Conservation (phyloP, 768 basidiomycete species). For the Pisolithus albus region DNA sequence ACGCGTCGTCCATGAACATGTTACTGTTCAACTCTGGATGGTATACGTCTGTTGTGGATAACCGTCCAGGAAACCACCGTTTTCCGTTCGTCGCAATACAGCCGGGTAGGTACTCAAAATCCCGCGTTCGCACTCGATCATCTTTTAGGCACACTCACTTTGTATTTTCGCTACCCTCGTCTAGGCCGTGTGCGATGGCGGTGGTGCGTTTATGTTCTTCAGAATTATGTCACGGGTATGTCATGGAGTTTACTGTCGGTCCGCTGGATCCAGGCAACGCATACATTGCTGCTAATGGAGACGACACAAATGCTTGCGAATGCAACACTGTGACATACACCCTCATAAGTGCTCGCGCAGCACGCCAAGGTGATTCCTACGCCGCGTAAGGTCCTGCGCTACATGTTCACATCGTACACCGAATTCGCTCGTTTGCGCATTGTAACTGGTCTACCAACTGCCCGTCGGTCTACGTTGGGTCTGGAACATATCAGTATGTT, state of each 20-base stretch:
- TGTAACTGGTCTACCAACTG: constrained; percentile 49
- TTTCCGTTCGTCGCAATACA: too few species aligned
- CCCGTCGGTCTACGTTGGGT: constrained; percentile 26
- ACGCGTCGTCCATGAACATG: too few species aligned
- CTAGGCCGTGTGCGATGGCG: constrained; percentile 34
- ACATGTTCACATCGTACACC: neutral
- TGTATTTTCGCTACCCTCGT: constrained; percentile 29
- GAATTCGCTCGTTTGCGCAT: neutral
- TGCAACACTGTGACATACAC: constrained; percentile 54
- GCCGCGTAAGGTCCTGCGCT: constrained; percentile 21
- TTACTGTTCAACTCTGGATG: too few species aligned
- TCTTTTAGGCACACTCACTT: too few species aligned
- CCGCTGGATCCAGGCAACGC: constrained; percentile 28
- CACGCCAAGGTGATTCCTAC: constrained; percentile 29
- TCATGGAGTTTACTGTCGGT: constrained; percentile 28
- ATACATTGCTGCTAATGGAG: constrained; percentile 15
- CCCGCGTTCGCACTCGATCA: too few species aligned
- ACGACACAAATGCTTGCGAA: constrained; percentile 32
- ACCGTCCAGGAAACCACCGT: too few species aligned
- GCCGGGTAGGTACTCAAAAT: too few species aligned
- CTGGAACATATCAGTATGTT: constrained; percentile 3
- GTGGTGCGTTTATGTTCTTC: constrained; percentile 27
- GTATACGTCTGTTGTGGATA: too few species aligned
- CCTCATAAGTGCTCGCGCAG: constrained; percentile 49
- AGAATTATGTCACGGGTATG: too few species aligned